Evolutionary conservation across 2,329 filamentous ascomycete species (phyloP), one percentile per base, ranked within the genome.

Genomic region (Aspergillus thermomutatus): DNA sequence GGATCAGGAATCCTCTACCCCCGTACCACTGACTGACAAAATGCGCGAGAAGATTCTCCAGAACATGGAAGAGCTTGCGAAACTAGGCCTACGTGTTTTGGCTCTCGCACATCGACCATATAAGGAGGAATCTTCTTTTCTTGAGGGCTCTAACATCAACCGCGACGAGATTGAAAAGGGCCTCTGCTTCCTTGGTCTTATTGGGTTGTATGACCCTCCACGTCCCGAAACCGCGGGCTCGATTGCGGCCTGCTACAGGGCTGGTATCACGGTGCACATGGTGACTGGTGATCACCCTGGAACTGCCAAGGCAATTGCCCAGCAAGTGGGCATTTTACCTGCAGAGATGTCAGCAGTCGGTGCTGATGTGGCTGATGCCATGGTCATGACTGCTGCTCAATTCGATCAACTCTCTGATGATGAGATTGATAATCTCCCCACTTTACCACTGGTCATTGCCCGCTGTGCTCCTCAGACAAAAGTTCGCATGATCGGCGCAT

Each of bases 161-260:
- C 88, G 91, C 5, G 75, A 78, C 6, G 75, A 80, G 4, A 81
- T 93, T 11, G 91, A 95, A 69, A 77, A 79, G 37, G 79, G 84
- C 31, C 83, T 96, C 31, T 82, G 81, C 3, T 89, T 95, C 59
- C 83, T 90, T 14, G 92, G 92, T 17, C 81, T 96, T 9, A 87
- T 89, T 50, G 91, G 91, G 55, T 88, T 96, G 60, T 93, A 94
- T 69, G 91, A 96, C 64, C 91, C 91, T 3, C 91, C 91, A 54
- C 89, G 91, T 1, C 84, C 85, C 2, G 91, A 95, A 75, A 92
- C 91, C 0, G 89, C 87, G 25, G 82, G 80, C 1, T 86, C 89
- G 5, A 90, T 92, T 56, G 79, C 79, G 25, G 83, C 87, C 67
- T 91, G 88, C 66, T 84, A 88, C 54, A 81, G 81, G 49, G 89